Evolutionary conservation across 805 yeast species (phyloP).

Genomic region (Lipomyces kockii): DNA sequence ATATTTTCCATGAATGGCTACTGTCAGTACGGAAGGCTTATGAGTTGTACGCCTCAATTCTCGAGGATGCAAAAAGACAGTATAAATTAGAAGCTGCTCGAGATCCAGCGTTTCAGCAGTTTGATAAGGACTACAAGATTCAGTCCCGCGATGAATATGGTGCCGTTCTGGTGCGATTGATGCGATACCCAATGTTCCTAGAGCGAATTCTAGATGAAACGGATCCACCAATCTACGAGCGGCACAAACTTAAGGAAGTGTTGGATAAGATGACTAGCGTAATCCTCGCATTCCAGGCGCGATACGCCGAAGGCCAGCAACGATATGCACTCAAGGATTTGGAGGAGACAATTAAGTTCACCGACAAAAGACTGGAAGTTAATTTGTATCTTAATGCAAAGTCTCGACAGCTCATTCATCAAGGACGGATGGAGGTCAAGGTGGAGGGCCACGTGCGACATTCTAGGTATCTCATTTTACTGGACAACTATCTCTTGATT

Average conservation of each 20-base stretch:
- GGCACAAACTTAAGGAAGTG: constrained; percentile 56
- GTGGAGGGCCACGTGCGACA: constrained; percentile 5
- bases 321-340: constrained; percentile 59
- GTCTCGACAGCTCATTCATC: constrained; percentile 59
- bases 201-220: constrained; percentile 60
- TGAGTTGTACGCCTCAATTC: constrained; percentile 58
- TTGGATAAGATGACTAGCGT: constrained; percentile 58
- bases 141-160: constrained; percentile 12
- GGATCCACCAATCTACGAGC: constrained; percentile 56
- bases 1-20: constrained; percentile 68
- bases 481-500: constrained; percentile 67
- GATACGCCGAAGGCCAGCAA: constrained; percentile 65
- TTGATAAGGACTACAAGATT: constrained; percentile 49
- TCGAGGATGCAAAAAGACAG: constrained; percentile 48
- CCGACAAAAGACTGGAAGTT: constrained; percentile 50
- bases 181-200: constrained; percentile 65
- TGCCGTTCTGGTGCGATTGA: constrained; percentile 52
- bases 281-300: constrained; percentile 63
- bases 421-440: constrained; percentile 61
- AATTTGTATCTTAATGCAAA: constrained; percentile 59
- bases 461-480: constrained; percentile 54
- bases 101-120: constrained; percentile 55
- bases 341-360: constrained; percentile 60
- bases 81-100: constrained; percentile 51
- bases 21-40: constrained; percentile 59